These are phyloP conservation scores for Sphaerulina vaccinii DNA, from an alignment of 2,329 filamentous ascomycete species.

Conservation along the genomic window DNA sequence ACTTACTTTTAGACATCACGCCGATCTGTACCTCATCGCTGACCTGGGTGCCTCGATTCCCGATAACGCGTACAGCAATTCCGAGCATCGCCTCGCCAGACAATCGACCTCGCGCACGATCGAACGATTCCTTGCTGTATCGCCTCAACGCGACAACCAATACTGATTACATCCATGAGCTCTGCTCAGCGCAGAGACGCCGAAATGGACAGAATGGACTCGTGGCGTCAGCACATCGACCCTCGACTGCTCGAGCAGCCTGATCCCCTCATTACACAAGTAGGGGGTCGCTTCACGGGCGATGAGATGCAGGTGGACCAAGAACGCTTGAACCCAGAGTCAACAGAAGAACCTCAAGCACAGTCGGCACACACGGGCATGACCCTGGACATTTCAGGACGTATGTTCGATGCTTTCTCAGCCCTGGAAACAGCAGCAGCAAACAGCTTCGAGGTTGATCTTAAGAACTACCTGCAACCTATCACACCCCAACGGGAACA, in stretches of 20 bases:
- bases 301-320: neutral
- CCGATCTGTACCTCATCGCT: too few relatives aligned
- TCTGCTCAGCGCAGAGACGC: slow-evolving; percentile 6
- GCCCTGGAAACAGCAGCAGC: too few relatives aligned
- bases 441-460: too few relatives aligned
- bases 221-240: neutral
- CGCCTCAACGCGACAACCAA: neutral
- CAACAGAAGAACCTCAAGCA: neutral
- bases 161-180: slow-evolving; percentile 2
- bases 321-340: too few relatives aligned
- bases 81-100: too few relatives aligned
- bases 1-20: too few relatives aligned
- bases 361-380: neutral
- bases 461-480: neutral
- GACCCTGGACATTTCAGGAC: neutral
- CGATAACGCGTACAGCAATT: neutral
- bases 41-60: too few relatives aligned
- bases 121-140: neutral
- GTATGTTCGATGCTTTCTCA: too few relatives aligned
- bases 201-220: neutral
- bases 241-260: neutral
- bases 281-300: neutral
- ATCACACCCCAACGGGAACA: neutral
- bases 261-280: neutral
- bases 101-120: too few relatives aligned